A percentile compares a stretch with the other conserved stretches of the same genome.
Evolutionary conservation across 2,329 filamentous ascomycete genomes (phyloP).

Genomic region (Paradendryphiella salina): DNA sequence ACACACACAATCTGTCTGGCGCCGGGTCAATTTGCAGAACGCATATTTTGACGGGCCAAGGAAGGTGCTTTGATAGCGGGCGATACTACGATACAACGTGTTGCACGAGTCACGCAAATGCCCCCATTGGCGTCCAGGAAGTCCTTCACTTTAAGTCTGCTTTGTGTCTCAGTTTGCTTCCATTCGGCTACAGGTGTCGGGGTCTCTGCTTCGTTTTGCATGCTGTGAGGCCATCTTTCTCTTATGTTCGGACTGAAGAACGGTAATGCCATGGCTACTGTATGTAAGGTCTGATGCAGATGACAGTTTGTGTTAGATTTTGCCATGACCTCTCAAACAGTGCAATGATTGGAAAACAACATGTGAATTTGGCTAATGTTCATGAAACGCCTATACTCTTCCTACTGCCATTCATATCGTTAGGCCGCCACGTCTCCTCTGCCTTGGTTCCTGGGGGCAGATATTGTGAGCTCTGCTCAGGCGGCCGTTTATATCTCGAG

Average conservation of each 20-base stretch:
- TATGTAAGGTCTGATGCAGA: slow-evolving; percentile 29
- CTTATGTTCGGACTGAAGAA: slow-evolving; percentile 23
- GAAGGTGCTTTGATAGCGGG: slow-evolving; percentile 6
- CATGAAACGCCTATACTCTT: slow-evolving; percentile 32
- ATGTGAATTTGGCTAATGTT: slow-evolving; percentile 7
- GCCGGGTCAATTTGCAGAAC: slow-evolving; percentile 14
- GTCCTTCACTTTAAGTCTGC: slow-evolving; percentile 37
- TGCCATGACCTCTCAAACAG: neutral
- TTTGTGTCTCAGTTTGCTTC: slow-evolving; percentile 34
- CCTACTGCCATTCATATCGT: slow-evolving; percentile 28
- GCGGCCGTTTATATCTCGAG: slow-evolving; percentile 49
- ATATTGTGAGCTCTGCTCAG: slow-evolving; percentile 57
- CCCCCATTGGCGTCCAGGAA: slow-evolving; percentile 42
- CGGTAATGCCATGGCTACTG: slow-evolving; percentile 40
- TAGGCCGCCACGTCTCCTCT: slow-evolving; percentile 74
- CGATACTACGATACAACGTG: slow-evolving; percentile 19
- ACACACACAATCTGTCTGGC: slow-evolving; percentile 22
- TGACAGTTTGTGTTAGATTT: slow-evolving; percentile 15
- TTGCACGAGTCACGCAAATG: slow-evolving; percentile 42
- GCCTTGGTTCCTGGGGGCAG: slow-evolving; percentile 79
- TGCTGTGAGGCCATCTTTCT: slow-evolving; percentile 29
- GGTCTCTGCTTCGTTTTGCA: slow-evolving; percentile 37
- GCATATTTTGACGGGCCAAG: slow-evolving; percentile 8
- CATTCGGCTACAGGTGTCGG: slow-evolving; percentile 32
- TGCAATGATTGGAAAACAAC: neutral